phyloP scores from a whole-genome alignment of 1,284 basidiomycete species.

The Puccinia polysora region DNA sequence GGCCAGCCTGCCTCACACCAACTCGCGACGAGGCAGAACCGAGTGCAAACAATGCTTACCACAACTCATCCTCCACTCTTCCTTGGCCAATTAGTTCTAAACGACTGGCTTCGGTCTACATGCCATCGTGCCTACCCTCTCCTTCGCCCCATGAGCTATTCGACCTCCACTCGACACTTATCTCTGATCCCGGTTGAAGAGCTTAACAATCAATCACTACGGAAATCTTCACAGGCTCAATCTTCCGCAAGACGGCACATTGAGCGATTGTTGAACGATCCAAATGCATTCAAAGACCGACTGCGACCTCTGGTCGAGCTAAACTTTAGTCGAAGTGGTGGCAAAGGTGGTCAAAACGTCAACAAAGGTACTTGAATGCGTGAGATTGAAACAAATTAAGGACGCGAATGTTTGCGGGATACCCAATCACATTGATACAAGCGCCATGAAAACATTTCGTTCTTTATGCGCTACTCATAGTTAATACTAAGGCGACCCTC shows the following conservation, averaged over 20 bases:
- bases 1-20: no score
- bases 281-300: background rate
- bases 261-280: background rate
- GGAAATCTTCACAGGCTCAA: slow-evolving; percentile 6
- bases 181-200: background rate
- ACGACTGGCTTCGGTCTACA: no score
- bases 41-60: no score
- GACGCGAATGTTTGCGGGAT: background rate
- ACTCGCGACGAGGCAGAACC: no score
- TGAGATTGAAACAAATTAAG: background rate
- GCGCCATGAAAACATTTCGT: no score
- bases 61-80: no score
- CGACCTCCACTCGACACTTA: background rate
- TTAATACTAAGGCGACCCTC: slow-evolving; percentile 34
- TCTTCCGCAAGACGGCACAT: slow-evolving; percentile 7
- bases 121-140: no score
- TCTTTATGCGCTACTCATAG: no score
- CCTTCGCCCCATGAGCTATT: no score
- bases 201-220: background rate
- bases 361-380: slow-evolving; percentile 15
- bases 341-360: slow-evolving; percentile 43
- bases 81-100: no score
- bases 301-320: slow-evolving; percentile 6
- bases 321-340: slow-evolving; percentile 27
- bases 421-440: no score